phyloP scores from a whole-genome alignment of 2,329 filamentous ascomycete species.

The Colletotrichum sp. region DNA sequence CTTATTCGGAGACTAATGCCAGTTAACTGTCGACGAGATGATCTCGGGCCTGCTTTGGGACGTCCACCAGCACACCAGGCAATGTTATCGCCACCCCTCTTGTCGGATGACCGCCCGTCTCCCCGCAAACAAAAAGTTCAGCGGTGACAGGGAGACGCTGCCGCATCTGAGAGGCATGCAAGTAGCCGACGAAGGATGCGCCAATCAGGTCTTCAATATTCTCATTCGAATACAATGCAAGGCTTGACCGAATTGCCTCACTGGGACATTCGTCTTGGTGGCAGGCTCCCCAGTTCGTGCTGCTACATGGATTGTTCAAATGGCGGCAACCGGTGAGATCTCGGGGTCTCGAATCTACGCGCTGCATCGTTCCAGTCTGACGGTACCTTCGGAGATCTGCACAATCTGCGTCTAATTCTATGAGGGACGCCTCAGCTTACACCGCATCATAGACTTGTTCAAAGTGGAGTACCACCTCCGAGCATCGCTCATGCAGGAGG shows the following conservation, averaged over 20 bases:
- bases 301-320: background rate
- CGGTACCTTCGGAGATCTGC: slow-evolving; percentile 6
- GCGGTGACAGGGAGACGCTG: background rate
- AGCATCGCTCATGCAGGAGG: background rate
- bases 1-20: background rate
- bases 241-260: background rate
- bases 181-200: background rate
- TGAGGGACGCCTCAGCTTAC: background rate
- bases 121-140: background rate
- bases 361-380: slow-evolving; percentile 15
- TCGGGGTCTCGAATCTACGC: background rate
- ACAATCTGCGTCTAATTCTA: background rate
- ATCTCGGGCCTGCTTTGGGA: background rate
- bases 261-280: background rate
- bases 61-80: background rate
- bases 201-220: background rate
- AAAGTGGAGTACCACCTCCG: background rate
- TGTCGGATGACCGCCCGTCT: background rate
- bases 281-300: background rate
- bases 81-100: background rate
- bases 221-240: background rate
- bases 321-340: background rate
- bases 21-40: background rate
- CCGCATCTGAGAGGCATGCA: background rate
- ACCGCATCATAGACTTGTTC: background rate